These are phyloP conservation scores for Biscutella laevigata DNA, from an alignment of 441 rosid species.

Conservation along the genomic window DNA sequence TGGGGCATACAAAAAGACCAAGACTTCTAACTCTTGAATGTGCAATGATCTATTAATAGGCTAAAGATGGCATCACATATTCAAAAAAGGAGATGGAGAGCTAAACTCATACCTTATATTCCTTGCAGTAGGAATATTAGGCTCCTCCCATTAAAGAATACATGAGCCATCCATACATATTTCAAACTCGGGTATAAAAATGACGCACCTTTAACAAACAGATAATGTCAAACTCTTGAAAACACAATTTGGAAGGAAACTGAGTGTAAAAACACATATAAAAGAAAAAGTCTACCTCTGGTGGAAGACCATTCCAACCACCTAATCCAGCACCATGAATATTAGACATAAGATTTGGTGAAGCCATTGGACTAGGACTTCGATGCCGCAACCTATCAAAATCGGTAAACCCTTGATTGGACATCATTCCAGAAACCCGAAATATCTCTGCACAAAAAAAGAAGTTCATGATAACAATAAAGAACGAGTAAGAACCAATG, in stretches of 20 bases:
- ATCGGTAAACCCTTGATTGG: constrained; percentile 79
- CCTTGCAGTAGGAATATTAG: constrained; percentile 31
- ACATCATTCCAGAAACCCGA: constrained; percentile 74
- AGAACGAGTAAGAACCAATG: background rate
- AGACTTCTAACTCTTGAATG: constrained; percentile 11
- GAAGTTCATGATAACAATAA: constrained; percentile 1
- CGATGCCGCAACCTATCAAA: constrained; percentile 77
- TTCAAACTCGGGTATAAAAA: constrained; percentile 10
- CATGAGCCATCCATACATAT: constrained; percentile 26
- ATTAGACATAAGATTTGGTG: constrained; percentile 70
- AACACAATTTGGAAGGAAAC: background rate
- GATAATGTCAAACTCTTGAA: constrained; percentile 3
- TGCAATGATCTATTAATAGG: constrained; percentile 6
- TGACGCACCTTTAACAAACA: background rate
- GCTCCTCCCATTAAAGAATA: constrained; percentile 20
- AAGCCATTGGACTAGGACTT: constrained; percentile 97
- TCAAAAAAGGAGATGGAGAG: constrained; percentile 20
- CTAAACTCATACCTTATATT: constrained; percentile 29
- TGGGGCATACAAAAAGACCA: background rate
- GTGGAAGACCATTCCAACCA: constrained; percentile 69
- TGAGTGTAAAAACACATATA: too few species aligned
- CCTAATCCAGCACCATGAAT: constrained; percentile 53
- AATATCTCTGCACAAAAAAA: constrained; percentile 50
- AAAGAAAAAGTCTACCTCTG: constrained; percentile 44
- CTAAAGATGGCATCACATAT: constrained; percentile 26